Base-by-base conservation (phyloP, 371 early-diverging fungal species). In the Fennellomyces sp. region DNA sequence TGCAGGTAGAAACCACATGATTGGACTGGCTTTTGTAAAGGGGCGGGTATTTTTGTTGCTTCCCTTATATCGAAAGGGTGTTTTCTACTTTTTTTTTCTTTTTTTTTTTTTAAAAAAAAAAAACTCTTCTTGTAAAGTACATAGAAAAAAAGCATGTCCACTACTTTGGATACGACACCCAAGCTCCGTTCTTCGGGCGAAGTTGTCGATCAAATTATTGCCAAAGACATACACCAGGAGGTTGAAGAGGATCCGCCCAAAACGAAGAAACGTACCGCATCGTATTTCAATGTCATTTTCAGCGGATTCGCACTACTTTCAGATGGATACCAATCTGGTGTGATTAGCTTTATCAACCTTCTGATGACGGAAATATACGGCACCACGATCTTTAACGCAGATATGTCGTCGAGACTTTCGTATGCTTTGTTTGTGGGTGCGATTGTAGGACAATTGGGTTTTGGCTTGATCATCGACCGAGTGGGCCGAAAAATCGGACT, bases 351-450 rank as follows among this genome's bases (percentile, higher is more conserved):
- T 49, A 64, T 75, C 36, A 75, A 75, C 60, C 29, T 69, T 5
- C 65, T 70, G 15, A 59, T 78, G 39, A 52, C 48, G 10, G 50
- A 59, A 26, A 78, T 78, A 29, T 78, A 78, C 52, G 79, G 75
- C 19, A 45, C 48, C 19, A 62, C 55, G 10, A 56, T 70, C 38
- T 76, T 76, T 28, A 60, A 70, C 35, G 47, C 60, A 3, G 62
- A 54, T 11, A 68, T 74, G 68, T 64, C 68, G 10, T 74, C 80
- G 3, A 64, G 80, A 5, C 36, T 80, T 7, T 70, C 75, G 23
- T 74, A 80, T 63, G 66, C 77, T 25, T 58, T 76, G 66, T 76
- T 80, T 54, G 74, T 80, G 2, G 80, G 80, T 45, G 77, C 70
- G 23, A 70, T 80, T 56, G 58, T 80, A 5, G 80, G 80, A 52